Conservation (phyloP, 1,284 basidiomycete genomes). For the Paramarasmius palmivorus region DNA sequence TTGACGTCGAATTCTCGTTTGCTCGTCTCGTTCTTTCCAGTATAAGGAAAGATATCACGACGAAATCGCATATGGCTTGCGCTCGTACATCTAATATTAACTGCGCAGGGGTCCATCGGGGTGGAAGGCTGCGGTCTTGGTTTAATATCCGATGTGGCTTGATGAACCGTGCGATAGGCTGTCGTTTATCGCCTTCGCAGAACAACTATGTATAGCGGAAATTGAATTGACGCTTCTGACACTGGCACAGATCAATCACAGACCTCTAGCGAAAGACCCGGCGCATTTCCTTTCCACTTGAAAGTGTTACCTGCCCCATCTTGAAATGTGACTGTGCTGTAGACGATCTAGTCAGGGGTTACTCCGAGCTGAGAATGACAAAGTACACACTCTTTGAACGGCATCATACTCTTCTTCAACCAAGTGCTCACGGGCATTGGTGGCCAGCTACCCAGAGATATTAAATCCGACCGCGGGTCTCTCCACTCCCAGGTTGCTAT, state of each 20-base stretch:
- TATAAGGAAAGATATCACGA: slow-evolving; percentile 40
- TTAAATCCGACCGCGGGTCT: slow-evolving; percentile 30
- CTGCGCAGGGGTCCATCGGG: slow-evolving; percentile 23
- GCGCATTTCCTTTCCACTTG: slow-evolving; percentile 41
- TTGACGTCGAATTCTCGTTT: slow-evolving; percentile 22
- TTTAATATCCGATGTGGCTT: slow-evolving; percentile 26
- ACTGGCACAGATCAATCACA: slow-evolving; percentile 1
- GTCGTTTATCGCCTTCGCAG: slow-evolving; percentile 29
- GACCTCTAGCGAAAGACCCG: slow-evolving; percentile 38
- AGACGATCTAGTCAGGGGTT: neutral
- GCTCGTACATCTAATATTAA: slow-evolving; percentile 34
- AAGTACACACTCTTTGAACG: slow-evolving; percentile 38
- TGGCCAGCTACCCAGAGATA: slow-evolving; percentile 27
- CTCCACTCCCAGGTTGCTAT: slow-evolving; percentile 37
- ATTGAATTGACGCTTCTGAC: neutral
- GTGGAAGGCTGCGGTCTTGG: slow-evolving; percentile 16
- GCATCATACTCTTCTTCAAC: slow-evolving; percentile 45
- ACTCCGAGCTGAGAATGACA: neutral
- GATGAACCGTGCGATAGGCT: slow-evolving; percentile 37
- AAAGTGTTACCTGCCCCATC: slow-evolving; percentile 35
- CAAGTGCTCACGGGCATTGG: slow-evolving; percentile 34
- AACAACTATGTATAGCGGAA: slow-evolving; percentile 30
- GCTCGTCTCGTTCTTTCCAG: slow-evolving; percentile 34
- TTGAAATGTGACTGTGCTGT: slow-evolving; percentile 36
- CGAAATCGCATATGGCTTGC: slow-evolving; percentile 34